Conservation (phyloP, 352 stramenopile genomes). For the Globisporangium radiosum region DNA sequence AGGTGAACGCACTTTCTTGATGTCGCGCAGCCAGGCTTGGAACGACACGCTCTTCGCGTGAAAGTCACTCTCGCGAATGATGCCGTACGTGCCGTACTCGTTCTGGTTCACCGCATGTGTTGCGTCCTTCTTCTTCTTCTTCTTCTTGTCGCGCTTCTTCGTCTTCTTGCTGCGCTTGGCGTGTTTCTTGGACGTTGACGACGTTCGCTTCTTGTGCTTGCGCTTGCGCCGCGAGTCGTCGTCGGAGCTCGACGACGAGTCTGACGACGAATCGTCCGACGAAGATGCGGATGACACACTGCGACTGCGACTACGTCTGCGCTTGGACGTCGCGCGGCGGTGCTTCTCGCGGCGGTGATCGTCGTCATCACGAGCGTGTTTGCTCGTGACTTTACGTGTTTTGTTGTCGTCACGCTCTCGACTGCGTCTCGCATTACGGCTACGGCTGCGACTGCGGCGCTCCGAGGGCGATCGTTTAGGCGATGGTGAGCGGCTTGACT, state of each 20-base stretch:
- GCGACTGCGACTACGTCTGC: constrained; percentile 4
- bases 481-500: constrained; percentile 1
- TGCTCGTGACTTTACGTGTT: too few species aligned
- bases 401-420: too few species aligned
- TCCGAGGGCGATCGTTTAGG: neutral
- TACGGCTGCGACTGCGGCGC: constrained; percentile 6
- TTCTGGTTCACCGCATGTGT: constrained; percentile 81
- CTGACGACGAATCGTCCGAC: constrained; percentile 9
- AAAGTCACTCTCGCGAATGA: constrained; percentile 91
- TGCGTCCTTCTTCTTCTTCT: constrained; percentile 12
- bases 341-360: too few species aligned
- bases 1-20: constrained; percentile 79
- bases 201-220: constrained; percentile 19
- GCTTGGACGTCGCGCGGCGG: constrained; percentile 4
- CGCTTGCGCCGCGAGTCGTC: constrained; percentile 6
- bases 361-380: too few species aligned
- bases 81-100: constrained; percentile 96
- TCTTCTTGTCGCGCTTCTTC: constrained; percentile 18
- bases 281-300: constrained; percentile 20
- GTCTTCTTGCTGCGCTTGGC: constrained; percentile 16
- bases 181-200: constrained; percentile 13
- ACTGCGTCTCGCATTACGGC: constrained; percentile 11
- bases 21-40: constrained; percentile 91
- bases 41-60: constrained; percentile 90
- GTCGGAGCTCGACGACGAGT: neutral